Percentiles rank a stretch among this genome's conserved stretches.
Evolutionary conservation across 106 monocot genomes (phyloP).

Genomic region (Allium fistulosum): DNA sequence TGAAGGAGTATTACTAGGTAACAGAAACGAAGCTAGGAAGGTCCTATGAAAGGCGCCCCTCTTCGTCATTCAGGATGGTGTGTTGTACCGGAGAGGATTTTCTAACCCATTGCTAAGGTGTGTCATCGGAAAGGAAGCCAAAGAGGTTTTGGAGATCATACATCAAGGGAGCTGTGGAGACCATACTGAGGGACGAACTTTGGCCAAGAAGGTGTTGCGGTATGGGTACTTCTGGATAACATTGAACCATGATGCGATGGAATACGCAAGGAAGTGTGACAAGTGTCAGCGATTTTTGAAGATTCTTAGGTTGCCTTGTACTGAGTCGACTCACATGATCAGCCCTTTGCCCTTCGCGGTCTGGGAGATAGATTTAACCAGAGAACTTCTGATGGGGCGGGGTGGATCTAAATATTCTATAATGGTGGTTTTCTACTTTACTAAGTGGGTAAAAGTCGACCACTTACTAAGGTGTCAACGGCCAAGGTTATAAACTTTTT

Average conservation of each 20-base stretch:
- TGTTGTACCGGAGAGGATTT: neutral
- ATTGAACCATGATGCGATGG: neutral
- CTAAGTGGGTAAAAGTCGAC: neutral
- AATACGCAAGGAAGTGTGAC: neutral
- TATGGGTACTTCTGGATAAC: neutral
- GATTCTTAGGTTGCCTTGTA: neutral
- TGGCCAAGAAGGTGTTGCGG: neutral
- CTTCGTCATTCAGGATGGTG: neutral
- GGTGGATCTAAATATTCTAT: neutral
- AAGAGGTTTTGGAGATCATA: neutral
- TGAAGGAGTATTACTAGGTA: too few relatives aligned
- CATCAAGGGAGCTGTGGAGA: neutral
- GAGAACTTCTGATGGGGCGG: neutral
- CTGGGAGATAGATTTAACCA: neutral
- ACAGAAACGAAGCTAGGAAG: too few relatives aligned
- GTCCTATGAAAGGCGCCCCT: too few relatives aligned
- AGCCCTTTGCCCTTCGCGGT: neutral
- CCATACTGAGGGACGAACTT: neutral
- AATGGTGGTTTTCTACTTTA: neutral
- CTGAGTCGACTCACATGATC: neutral
- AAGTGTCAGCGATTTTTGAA: neutral
- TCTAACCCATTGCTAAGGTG: neutral
- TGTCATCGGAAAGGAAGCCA: neutral
- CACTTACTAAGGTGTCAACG: too few relatives aligned
- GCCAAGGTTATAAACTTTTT: too few relatives aligned